These are phyloP conservation scores for Moelleriella libera DNA, from an alignment of 2,329 filamentous ascomycete genomes.

Conservation along the genomic window DNA sequence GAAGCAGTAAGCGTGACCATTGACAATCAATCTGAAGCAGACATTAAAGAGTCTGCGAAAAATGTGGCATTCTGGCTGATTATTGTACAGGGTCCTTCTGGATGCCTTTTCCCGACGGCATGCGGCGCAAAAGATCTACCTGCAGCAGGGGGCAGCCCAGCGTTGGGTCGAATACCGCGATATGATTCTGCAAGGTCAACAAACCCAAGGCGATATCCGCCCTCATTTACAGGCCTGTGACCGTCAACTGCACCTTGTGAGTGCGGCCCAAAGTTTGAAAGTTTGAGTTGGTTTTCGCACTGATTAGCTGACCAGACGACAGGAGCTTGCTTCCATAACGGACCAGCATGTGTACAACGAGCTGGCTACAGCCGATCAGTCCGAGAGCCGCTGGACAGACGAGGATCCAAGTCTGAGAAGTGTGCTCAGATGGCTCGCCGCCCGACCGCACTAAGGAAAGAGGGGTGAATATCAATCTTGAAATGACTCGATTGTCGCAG, in stretches of 20 bases:
- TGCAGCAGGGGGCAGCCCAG: conserved; percentile 45
- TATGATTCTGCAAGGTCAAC: conserved; percentile 35
- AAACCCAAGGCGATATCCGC: conserved; percentile 31
- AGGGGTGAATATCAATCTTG: too few relatives aligned
- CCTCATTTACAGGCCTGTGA: conserved; percentile 39
- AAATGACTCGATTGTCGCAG: too few relatives aligned
- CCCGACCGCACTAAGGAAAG: conserved; percentile 11
- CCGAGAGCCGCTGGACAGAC: conserved; percentile 45
- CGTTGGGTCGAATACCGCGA: conserved; percentile 43
- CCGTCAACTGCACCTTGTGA: conserved; percentile 40
- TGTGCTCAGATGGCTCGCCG: conserved; percentile 44
- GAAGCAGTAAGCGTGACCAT: conserved; percentile 37
- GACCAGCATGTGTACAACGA: conserved; percentile 45
- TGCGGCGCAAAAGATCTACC: conserved; percentile 50
- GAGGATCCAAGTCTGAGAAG: conserved; percentile 46
- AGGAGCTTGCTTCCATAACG: conserved; percentile 44
- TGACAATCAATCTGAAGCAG: too few relatives aligned
- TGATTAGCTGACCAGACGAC: background rate
- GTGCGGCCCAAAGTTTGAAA: too few relatives aligned
- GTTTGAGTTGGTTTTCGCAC: too few relatives aligned
- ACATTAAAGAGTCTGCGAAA: too few relatives aligned
- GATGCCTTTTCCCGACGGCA: conserved; percentile 48
- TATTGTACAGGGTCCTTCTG: conserved; percentile 33
- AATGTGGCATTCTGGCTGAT: background rate
- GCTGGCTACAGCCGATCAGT: conserved; percentile 36